phyloP scores from a whole-genome alignment of 2,329 filamentous ascomycete genomes.

The Pezicula radicicola region DNA sequence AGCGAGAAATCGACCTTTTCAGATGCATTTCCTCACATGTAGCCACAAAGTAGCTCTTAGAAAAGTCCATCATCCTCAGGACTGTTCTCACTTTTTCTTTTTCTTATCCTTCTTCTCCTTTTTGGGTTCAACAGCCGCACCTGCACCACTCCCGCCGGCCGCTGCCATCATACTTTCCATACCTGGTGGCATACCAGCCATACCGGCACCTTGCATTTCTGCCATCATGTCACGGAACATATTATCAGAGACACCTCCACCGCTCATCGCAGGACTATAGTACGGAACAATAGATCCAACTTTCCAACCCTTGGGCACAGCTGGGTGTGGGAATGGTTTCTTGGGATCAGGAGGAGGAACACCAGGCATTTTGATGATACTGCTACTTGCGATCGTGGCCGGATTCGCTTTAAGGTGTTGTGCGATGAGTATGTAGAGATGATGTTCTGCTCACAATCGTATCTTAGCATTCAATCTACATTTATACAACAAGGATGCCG shows the following conservation, averaged over 20 bases:
- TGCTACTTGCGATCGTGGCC: slow-evolving; percentile 67
- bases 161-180: slow-evolving; percentile 40
- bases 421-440: slow-evolving; percentile 80
- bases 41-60: not conserved
- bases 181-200: slow-evolving; percentile 39
- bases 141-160: slow-evolving; percentile 22
- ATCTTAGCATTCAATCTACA: slow-evolving; percentile 12
- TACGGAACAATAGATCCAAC: slow-evolving; percentile 80
- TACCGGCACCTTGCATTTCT: slow-evolving; percentile 63
- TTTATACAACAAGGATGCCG: not conserved
- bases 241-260: slow-evolving; percentile 91
- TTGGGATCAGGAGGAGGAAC: slow-evolving; percentile 58
- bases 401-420: slow-evolving; percentile 75
- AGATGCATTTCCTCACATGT: not conserved
- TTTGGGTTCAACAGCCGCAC: slow-evolving; percentile 36
- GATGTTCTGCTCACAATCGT: slow-evolving; percentile 58
- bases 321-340: slow-evolving; percentile 68
- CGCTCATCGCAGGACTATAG: slow-evolving; percentile 84
- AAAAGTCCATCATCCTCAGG: not conserved
- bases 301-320: slow-evolving; percentile 87
- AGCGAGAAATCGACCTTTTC: not conserved
- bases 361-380: slow-evolving; percentile 71
- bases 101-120: slow-evolving; percentile 46
- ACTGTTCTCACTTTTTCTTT: slow-evolving; percentile 15
- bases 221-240: slow-evolving; percentile 96